A percentile compares a stretch with the other conserved stretches of the same genome.
phyloP scores from a whole-genome alignment of 1,284 basidiomycete genomes.

The Hymenochaete sp. region DNA sequence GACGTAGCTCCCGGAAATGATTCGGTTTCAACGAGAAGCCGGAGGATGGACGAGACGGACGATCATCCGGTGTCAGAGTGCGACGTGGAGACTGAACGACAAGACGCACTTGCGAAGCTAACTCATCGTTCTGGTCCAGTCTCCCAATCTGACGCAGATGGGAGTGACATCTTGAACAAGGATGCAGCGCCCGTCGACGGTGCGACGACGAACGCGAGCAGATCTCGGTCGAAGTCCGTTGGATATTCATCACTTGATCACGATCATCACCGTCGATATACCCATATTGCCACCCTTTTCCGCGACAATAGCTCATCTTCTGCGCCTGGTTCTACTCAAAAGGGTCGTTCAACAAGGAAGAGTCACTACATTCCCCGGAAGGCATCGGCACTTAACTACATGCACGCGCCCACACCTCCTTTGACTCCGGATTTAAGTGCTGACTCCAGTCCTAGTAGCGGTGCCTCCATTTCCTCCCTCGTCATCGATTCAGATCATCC shows the following conservation, averaged over 20 bases:
- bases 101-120: slow-evolving; percentile 6
- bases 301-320: slow-evolving; percentile 5
- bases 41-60: no score
- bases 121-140: background rate
- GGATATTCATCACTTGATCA: slow-evolving; percentile 8
- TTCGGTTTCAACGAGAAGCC: no score
- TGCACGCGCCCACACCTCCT: slow-evolving; percentile 11
- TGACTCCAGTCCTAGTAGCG: slow-evolving; percentile 8
- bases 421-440: slow-evolving; percentile 16
- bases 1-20: slow-evolving; percentile 1
- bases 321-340: slow-evolving; percentile 4
- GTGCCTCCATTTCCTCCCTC: slow-evolving; percentile 3
- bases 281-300: slow-evolving; percentile 15
- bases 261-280: slow-evolving; percentile 16
- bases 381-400: slow-evolving; percentile 14
- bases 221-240: slow-evolving; percentile 2
- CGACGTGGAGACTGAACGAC: no score
- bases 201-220: no score
- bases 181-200: no score
- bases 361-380: slow-evolving; percentile 17
- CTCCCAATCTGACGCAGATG: no score
- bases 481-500: no score
- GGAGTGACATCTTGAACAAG: background rate
- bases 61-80: no score
- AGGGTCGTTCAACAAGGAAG: slow-evolving; percentile 1